Evolutionary conservation across 768 basidiomycete species (phyloP), one percentile per base, ranked within the genome.

Genomic region (Lactarius quietus): DNA sequence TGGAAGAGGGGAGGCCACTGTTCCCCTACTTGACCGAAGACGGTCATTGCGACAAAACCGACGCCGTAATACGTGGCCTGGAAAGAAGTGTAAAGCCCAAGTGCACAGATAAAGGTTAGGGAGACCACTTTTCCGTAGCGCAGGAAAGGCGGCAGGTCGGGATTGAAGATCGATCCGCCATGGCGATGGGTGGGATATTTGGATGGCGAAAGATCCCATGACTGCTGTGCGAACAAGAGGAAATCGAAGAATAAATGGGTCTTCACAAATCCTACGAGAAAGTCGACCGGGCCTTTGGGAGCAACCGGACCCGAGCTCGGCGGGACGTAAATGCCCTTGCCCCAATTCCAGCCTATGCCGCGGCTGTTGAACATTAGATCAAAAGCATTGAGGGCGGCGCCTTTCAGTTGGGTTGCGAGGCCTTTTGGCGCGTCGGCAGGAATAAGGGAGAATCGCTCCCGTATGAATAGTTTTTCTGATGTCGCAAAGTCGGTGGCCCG

Each of bases 1-100:
- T 83, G 76, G 72, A 88, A 88, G 28, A 85, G 64, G 1, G 86
- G 88, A 0, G 88, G 89, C 86, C 87, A 89, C 57, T 84, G 78
- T 0, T 75, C 76, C 0, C 81, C 28, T 5, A 28, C 31, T 62
- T 68, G 64, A 41, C 61, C 38, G 20, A 63, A 60, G 43, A 68
- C 23, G 8, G 61, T 57, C 57, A 62, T 58, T 17, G 57, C 61
- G 55, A 70, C 31, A 38, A 62, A 59, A 6, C 63, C 67, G 29
- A 62, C 51, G 14, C 39, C 12, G 43, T 68, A 59, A 55, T 70
- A 68, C 4, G 63, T 64, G 20, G 61, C 63, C 12, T 61, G 53
- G 63, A 69, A 64, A 5, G 67, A 65, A 3, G 58, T 58, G 48
- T 31, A 70, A 38, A 65, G 61, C 33, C 62, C 63, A 54, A 70